phyloP scores from a whole-genome alignment of 805 yeast genomes.

The Saturnispora dispora region DNA sequence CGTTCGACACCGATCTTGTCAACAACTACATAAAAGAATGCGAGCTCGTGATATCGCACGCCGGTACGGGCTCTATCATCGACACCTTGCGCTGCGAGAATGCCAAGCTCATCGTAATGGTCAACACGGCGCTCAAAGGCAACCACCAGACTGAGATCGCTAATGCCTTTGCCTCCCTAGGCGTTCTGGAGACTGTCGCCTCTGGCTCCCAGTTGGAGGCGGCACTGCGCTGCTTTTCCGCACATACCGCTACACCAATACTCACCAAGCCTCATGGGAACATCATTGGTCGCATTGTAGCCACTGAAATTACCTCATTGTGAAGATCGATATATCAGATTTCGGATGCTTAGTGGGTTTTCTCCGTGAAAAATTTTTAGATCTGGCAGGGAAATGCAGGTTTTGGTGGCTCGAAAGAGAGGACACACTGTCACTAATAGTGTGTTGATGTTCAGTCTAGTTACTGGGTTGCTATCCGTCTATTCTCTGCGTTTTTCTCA shows the following conservation, averaged over 20 bases:
- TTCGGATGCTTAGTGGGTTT: not conserved
- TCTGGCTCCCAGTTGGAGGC: not conserved
- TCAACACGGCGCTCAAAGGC: slow-evolving; percentile 68
- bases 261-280: not conserved
- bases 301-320: not conserved
- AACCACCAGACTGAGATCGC: slow-evolving; percentile 83
- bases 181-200: slow-evolving; percentile 19
- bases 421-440: not conserved
- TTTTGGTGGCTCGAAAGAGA: not conserved
- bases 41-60: slow-evolving; percentile 75
- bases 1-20: slow-evolving; percentile 35
- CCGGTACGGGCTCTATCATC: slow-evolving; percentile 84
- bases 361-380: not conserved
- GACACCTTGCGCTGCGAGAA: slow-evolving; percentile 49
- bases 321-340: not conserved
- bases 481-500: not conserved
- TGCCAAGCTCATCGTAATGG: slow-evolving; percentile 52
- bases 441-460: not conserved
- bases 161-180: slow-evolving; percentile 33
- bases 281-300: not conserved
- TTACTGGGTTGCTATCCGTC: not conserved
- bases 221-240: not conserved
- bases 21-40: slow-evolving; percentile 34
- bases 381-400: not conserved
- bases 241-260: not conserved